Evolutionary conservation across 1,284 basidiomycete species (phyloP).

Genomic region (Leccinum fallax): DNA sequence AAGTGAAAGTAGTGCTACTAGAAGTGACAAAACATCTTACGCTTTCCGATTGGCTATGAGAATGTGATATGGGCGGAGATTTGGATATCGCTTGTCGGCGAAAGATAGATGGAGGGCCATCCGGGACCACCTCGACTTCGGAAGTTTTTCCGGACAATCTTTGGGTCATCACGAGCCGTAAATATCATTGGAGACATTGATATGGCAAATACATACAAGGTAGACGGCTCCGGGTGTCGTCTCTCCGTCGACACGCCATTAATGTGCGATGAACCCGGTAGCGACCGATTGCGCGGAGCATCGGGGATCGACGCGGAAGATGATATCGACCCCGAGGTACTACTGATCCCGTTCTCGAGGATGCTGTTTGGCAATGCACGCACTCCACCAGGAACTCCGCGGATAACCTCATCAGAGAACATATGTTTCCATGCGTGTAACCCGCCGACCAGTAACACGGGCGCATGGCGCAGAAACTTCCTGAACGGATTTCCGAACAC

Average conservation of each 20-base stretch:
- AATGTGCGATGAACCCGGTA: constrained; percentile 9
- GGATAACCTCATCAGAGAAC: constrained; percentile 51
- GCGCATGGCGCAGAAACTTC: constrained; percentile 76
- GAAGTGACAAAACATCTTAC: constrained; percentile 34
- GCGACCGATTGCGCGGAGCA: constrained; percentile 18
- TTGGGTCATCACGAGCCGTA: constrained; percentile 11
- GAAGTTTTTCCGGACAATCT: constrained; percentile 20
- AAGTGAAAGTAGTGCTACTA: constrained; percentile 11
- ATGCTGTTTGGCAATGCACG: constrained; percentile 25
- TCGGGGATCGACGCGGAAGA: constrained; percentile 29
- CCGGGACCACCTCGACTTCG: constrained; percentile 21
- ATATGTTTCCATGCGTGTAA: constrained; percentile 81
- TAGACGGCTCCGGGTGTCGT: constrained; percentile 18
- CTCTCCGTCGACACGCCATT: constrained; percentile 24
- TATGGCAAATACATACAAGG: constrained; percentile 22
- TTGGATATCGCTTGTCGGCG: constrained; percentile 42
- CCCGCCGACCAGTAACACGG: constrained; percentile 87
- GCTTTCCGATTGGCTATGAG: constrained; percentile 45
- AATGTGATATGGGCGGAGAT: constrained; percentile 43
- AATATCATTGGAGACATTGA: constrained; percentile 13
- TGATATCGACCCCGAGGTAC: constrained; percentile 28
- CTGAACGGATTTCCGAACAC: constrained; percentile 76
- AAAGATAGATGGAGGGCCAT: constrained; percentile 34
- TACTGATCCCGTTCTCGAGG: constrained; percentile 31
- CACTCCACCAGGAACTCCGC: constrained; percentile 26